Base-by-base conservation (phyloP, 179 eudicot species). In the Dionaea muscipula region DNA sequence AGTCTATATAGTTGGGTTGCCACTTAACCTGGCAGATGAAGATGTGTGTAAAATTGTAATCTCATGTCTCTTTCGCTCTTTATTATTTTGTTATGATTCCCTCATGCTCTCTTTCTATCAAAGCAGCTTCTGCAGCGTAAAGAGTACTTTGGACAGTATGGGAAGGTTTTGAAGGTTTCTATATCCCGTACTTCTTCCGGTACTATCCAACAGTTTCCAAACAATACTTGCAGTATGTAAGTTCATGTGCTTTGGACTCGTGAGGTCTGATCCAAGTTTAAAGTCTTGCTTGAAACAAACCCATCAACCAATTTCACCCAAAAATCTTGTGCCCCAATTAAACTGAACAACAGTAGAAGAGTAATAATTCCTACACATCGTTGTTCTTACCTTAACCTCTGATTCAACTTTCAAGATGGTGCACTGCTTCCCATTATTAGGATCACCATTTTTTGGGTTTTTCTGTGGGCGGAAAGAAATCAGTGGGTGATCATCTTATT, bases 151-250 rank as follows among this genome's bases (percentile, higher is more conserved):
- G 77, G 71, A 49, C 89, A 84, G 66, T 90, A 90, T 72, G 95
- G 97, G 20, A 90, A 79, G 85, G 90, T 83, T 25, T 65, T 75
- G 63, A 93, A 93, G 74, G 76, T 93, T 53, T 84, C 96, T 26
- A 75, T 93, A 28, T 87, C 99, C 20, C 83, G 99, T 58, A 88
- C 93, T 15, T 75, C 95, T 26, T 80, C 93, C 51, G 99, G 98
- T 56, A 71, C 81, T 51, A 72, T 88, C 63, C 99, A 93, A 59
- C 99, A 93, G 67, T 88, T 82, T 76, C 48, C 79, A 57, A 82
- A 93, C 59, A 86, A 76, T 67, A 73, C 83, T 36, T 93, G 96
- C 69, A 88, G 99, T 68, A 96, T 85, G 99, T 75, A 75, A 75
- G 80, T 72, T 35, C 39, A 47, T 6, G 41, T 62, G 26, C 56